phyloP scores from a whole-genome alignment of 2,329 filamentous ascomycete species.

The Sphaerulina vaccinii region DNA sequence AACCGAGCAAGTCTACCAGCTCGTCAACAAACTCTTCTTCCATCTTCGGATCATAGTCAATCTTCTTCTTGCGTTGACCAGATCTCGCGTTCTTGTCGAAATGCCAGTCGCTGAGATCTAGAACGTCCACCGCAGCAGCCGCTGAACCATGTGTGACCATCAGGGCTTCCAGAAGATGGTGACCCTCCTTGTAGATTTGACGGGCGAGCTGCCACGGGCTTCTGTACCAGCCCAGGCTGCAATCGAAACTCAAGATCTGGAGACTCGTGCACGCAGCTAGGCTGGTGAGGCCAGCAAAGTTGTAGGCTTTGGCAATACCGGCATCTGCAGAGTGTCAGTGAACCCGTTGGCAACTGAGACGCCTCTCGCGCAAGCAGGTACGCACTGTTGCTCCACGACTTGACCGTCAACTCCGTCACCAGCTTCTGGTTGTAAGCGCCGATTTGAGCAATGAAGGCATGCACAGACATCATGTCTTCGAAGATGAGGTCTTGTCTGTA shows the following conservation, averaged over 20 bases:
- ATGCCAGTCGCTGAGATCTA: constrained; percentile 24
- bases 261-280: constrained; percentile 31
- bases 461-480: constrained; percentile 27
- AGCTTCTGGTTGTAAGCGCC: constrained; percentile 28
- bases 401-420: constrained; percentile 27
- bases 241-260: constrained; percentile 27
- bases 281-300: constrained; percentile 28
- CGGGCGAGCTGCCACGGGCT: constrained; percentile 20
- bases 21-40: no score
- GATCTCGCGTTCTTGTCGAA: constrained; percentile 23
- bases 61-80: no score
- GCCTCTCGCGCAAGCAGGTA: no score
- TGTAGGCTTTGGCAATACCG: constrained; percentile 20
- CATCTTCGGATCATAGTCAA: no score
- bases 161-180: constrained; percentile 31
- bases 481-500: constrained; percentile 33
- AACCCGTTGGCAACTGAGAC: no score
- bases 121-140: constrained; percentile 30
- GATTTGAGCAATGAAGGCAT: constrained; percentile 30
- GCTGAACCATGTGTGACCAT: constrained; percentile 25
- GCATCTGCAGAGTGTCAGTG: no score
- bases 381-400: constrained; percentile 23
- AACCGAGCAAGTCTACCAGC: no score
- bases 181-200: constrained; percentile 29
- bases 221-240: constrained; percentile 17